Conservation (phyloP, 2,329 filamentous ascomycete species). For the Fusarium sp. region DNA sequence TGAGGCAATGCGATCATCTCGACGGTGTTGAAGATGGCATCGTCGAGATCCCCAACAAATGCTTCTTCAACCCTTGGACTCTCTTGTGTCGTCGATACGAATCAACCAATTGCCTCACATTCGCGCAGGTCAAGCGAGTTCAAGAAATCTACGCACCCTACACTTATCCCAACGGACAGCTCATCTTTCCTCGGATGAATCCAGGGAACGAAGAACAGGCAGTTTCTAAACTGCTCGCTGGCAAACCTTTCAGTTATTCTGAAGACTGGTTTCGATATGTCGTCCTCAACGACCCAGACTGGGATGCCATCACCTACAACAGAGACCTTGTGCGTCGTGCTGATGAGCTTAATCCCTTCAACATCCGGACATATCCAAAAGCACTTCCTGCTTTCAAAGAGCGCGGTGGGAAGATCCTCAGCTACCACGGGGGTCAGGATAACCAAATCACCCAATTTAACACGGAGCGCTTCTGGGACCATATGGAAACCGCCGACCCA, state of each 20-base stretch:
- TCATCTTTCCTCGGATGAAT: conserved; percentile 30
- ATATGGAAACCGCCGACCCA: conserved; percentile 36
- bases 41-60: conserved; percentile 41
- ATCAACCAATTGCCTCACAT: neutral
- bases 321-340: neutral
- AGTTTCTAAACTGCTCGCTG: conserved; percentile 18
- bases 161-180: conserved; percentile 11
- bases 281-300: conserved; percentile 5
- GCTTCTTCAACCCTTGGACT: conserved; percentile 5
- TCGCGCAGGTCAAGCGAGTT: neutral
- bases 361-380: conserved; percentile 15
- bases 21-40: conserved; percentile 64
- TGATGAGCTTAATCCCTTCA: conserved; percentile 14
- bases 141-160: conserved; percentile 22
- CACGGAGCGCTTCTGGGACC: conserved; percentile 40
- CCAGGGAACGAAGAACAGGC: conserved; percentile 20
- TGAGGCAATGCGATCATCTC: conserved; percentile 62
- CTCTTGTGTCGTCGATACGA: neutral
- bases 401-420: conserved; percentile 20
- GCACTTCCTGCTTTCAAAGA: conserved; percentile 16
- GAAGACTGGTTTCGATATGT: conserved; percentile 29
- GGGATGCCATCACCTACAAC: conserved; percentile 20
- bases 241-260: conserved; percentile 18
- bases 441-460: conserved; percentile 36
- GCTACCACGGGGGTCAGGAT: conserved; percentile 26